These are phyloP conservation scores for Groenewaldozyma auringiensis DNA, from an alignment of 1,139 yeast species.

Conservation along the genomic window DNA sequence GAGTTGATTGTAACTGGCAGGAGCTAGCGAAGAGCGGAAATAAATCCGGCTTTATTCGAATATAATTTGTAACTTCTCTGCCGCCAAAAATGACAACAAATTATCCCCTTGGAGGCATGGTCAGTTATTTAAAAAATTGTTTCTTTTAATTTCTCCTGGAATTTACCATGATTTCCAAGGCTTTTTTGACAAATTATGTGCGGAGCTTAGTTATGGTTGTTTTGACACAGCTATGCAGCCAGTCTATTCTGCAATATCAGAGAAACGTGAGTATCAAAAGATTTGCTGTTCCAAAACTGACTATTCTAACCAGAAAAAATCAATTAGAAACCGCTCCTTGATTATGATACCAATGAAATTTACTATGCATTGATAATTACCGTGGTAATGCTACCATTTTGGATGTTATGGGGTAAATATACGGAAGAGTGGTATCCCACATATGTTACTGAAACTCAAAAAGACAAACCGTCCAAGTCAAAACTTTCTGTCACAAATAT, in stretches of 20 bases:
- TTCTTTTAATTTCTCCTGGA: no score
- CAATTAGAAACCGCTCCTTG: background rate
- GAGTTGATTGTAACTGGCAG: no score
- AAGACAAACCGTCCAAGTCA: background rate
- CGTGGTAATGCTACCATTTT: background rate
- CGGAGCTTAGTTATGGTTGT: background rate
- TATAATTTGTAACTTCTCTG: no score
- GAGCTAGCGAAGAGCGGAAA: no score
- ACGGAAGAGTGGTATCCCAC: background rate
- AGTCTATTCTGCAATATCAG: background rate
- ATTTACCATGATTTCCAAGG: no score
- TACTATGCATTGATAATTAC: background rate
- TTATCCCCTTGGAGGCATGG: no score
- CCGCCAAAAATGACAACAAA: no score
- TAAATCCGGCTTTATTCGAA: no score
- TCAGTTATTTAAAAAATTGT: no score
- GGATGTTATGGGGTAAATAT: background rate
- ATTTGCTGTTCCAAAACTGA: background rate
- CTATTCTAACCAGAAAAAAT: background rate
- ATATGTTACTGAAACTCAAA: background rate
- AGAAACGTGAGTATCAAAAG: background rate
- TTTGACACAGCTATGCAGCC: background rate
- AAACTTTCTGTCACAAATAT: background rate
- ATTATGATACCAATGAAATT: background rate
- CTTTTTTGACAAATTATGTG: no score